A percentile compares a stretch with the other conserved stretches of the same genome.
These are phyloP conservation scores for Epithemia pelagica DNA, from an alignment of 108 stramenopile species.

Conservation along the genomic window DNA sequence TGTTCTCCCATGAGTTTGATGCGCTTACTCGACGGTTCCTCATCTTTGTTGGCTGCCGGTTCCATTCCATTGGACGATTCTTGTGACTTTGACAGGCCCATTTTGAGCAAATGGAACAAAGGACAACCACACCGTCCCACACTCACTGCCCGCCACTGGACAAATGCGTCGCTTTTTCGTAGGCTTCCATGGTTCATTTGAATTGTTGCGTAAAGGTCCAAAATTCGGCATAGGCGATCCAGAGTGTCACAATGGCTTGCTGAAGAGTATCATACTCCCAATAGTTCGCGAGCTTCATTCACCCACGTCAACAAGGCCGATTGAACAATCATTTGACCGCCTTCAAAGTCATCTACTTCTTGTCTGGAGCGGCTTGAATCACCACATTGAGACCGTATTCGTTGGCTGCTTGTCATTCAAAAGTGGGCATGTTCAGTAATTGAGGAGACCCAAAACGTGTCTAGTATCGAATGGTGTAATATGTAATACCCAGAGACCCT, in stretches of 20 bases:
- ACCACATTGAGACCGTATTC: slow-evolving; percentile 49
- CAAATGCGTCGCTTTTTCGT: slow-evolving; percentile 67
- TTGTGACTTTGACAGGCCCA: slow-evolving; percentile 25
- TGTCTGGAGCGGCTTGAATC: slow-evolving; percentile 52
- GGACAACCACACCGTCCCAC: slow-evolving; percentile 72
- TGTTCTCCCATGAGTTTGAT: slow-evolving; percentile 9
- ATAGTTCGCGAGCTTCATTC: slow-evolving; percentile 74
- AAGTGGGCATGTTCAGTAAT: neutral
- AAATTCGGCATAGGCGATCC: slow-evolving; percentile 72
- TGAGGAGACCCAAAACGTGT: neutral
- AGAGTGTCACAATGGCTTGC: slow-evolving; percentile 65
- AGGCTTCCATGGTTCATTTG: slow-evolving; percentile 78
- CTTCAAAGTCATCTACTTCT: slow-evolving; percentile 35
- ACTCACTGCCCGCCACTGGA: slow-evolving; percentile 49
- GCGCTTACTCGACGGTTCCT: slow-evolving; percentile 42
- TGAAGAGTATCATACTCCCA: slow-evolving; percentile 23
- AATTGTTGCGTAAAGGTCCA: slow-evolving; percentile 57
- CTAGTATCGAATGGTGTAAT: neutral
- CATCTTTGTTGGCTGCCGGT: neutral
- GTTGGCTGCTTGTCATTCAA: no score
- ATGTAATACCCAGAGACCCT: no score
- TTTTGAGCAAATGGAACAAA: slow-evolving; percentile 75
- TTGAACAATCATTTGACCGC: slow-evolving; percentile 69
- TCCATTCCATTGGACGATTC: neutral
- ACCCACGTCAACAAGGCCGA: slow-evolving; percentile 79